Evolutionary conservation across 2,329 filamentous ascomycete genomes (phyloP).

Genomic region (Cordyceps tenuipes): DNA sequence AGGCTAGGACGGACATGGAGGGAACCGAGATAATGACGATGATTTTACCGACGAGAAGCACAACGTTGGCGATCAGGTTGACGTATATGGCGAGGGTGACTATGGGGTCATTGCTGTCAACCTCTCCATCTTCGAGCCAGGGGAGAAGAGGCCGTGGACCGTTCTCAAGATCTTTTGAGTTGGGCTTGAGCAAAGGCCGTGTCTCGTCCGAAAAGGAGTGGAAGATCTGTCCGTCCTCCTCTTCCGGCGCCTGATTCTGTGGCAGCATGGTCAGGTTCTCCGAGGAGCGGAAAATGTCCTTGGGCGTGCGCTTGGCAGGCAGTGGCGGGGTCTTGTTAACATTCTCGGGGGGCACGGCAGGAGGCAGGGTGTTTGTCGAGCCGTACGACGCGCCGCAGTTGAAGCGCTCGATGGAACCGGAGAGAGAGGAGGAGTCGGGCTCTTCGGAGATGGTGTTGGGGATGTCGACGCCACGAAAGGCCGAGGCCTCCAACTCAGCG

Average conservation of each 20-base stretch:
- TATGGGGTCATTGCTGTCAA: slow-evolving; percentile 65
- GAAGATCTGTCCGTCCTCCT: slow-evolving; percentile 33
- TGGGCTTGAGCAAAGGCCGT: slow-evolving; percentile 22
- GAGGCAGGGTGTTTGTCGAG: slow-evolving; percentile 17
- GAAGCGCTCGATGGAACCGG: slow-evolving; percentile 21
- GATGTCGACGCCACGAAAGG: slow-evolving; percentile 48
- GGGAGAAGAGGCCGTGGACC: slow-evolving; percentile 45
- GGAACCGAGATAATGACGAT: slow-evolving; percentile 69
- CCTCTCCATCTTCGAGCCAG: slow-evolving; percentile 60
- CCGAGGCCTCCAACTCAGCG: slow-evolving; percentile 47
- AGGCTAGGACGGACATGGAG: slow-evolving; percentile 73
- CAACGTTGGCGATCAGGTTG: slow-evolving; percentile 70
- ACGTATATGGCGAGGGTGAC: slow-evolving; percentile 84
- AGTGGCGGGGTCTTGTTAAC: slow-evolving; percentile 14
- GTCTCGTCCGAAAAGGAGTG: slow-evolving; percentile 22
- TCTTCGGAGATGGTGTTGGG: slow-evolving; percentile 74
- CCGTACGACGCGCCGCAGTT: slow-evolving; percentile 22
- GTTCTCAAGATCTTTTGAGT: slow-evolving; percentile 23
- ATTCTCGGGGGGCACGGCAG: slow-evolving; percentile 8
- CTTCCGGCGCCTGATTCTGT: slow-evolving; percentile 30
- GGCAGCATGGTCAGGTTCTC: slow-evolving; percentile 59
- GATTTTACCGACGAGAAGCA: slow-evolving; percentile 69
- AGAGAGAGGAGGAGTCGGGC: slow-evolving; percentile 26
- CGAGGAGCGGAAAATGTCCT: slow-evolving; percentile 72
- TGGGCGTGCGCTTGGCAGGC: slow-evolving; percentile 70